Conservation (phyloP, 257 asterid genomes). For the Marsdenia floribunda region DNA sequence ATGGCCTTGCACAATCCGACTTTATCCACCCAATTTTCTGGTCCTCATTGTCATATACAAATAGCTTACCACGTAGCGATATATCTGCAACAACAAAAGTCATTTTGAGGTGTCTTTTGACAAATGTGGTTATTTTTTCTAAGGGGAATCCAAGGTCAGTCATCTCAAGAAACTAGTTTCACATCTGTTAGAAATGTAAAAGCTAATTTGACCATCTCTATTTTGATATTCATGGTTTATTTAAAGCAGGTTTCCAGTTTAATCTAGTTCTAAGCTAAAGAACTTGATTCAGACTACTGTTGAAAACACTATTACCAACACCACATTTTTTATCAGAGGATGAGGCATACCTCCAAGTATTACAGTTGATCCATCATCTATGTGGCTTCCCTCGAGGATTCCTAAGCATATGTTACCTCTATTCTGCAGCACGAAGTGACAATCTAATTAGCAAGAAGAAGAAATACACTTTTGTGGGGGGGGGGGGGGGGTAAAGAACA, state of each 20-base stretch:
- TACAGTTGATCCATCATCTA: constrained; percentile 49
- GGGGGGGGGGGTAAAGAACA: not conserved
- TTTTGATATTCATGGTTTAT: too few relatives aligned
- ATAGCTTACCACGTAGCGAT: constrained; percentile 54
- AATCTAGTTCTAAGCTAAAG: not conserved
- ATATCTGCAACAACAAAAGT: constrained; percentile 42
- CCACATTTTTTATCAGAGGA: not conserved
- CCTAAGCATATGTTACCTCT: constrained; percentile 71
- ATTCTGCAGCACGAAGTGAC: constrained; percentile 31
- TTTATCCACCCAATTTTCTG: constrained; percentile 70
- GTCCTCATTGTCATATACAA: constrained; percentile 63
- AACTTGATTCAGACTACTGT: not conserved
- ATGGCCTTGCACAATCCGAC: constrained; percentile 57
- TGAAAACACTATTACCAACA: not conserved
- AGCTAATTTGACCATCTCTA: too few relatives aligned
- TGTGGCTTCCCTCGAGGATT: constrained; percentile 55
- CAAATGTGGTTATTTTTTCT: not conserved
- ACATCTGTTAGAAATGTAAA: too few relatives aligned
- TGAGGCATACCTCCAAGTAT: constrained; percentile 64
- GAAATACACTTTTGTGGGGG: not conserved
- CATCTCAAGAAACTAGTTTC: not conserved
- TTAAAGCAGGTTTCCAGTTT: too few relatives aligned
- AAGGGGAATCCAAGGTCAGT: too few relatives aligned
- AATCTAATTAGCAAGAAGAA: not conserved
- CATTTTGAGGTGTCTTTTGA: not conserved